phyloP scores from a whole-genome alignment of 768 basidiomycete species.

The Xerocomellus dryophilus region DNA sequence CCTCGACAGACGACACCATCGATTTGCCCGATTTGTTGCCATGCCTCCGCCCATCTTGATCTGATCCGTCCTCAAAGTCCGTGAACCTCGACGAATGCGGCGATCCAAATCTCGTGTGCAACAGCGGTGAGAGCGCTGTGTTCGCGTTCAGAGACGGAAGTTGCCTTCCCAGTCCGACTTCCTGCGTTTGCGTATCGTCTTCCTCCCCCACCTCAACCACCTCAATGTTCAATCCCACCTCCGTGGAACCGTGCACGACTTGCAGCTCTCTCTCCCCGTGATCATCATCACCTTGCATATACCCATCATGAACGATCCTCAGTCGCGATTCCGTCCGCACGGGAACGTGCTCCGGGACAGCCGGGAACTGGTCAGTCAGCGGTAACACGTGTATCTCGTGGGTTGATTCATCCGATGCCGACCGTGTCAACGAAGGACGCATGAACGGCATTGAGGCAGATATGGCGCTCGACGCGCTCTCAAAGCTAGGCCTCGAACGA shows the following conservation, averaged over 20 bases:
- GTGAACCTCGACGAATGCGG: conserved; percentile 34
- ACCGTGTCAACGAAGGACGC: conserved; percentile 21
- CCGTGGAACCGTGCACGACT: conserved; percentile 22
- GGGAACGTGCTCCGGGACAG: conserved; percentile 31
- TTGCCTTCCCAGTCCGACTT: conserved; percentile 5
- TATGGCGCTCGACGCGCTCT: conserved; percentile 21
- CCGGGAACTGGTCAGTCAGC: conserved; percentile 30
- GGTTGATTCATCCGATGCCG: conserved; percentile 25
- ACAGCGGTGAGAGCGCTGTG: conserved; percentile 32
- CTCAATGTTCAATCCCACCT: conserved; percentile 11
- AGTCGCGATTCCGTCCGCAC: conserved; percentile 32
- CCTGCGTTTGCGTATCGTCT: conserved; percentile 9
- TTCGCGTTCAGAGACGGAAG: conserved; percentile 4
- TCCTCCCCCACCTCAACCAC: conserved; percentile 12
- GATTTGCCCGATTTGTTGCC: conserved; percentile 19
- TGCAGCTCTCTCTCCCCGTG: conserved; percentile 18
- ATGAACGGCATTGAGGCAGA: conserved; percentile 16
- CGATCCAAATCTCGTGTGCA: conserved; percentile 43
- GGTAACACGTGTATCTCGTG: conserved; percentile 19
- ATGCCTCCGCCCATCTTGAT: conserved; percentile 19
- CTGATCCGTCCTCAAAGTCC: conserved; percentile 29
- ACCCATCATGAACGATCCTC: conserved; percentile 28
- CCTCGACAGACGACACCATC: conserved; percentile 14
- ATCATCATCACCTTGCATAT: conserved; percentile 16
- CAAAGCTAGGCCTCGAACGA: conserved; percentile 23